These are phyloP conservation scores for Aspergillus tanneri DNA, from an alignment of 2,329 filamentous ascomycete genomes.

Conservation along the genomic window DNA sequence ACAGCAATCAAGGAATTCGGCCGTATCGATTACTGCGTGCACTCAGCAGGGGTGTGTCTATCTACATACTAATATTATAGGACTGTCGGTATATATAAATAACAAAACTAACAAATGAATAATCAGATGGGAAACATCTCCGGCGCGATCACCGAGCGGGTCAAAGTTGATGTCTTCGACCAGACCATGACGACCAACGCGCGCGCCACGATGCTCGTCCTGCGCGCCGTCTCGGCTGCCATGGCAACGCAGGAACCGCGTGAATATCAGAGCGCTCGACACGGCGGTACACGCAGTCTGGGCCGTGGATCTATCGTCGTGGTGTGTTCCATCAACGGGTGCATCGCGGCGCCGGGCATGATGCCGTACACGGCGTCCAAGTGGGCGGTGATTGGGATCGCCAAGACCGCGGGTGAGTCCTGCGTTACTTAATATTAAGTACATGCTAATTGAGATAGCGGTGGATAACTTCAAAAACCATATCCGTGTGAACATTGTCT, in stretches of 20 bases:
- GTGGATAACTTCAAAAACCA: slow-evolving; percentile 51
- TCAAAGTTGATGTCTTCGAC: slow-evolving; percentile 57
- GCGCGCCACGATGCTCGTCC: slow-evolving; percentile 4
- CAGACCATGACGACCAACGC: slow-evolving; percentile 31
- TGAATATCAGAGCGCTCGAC: not conserved
- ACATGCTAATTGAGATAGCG: slow-evolving; percentile 16
- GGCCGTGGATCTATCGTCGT: slow-evolving; percentile 40
- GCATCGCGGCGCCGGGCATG: slow-evolving; percentile 17
- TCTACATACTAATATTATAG: slow-evolving; percentile 1
- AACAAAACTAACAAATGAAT: not conserved
- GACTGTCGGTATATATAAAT: not conserved
- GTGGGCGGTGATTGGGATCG: slow-evolving; percentile 58
- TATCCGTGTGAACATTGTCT: slow-evolving; percentile 29
- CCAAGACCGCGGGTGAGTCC: slow-evolving; percentile 45
- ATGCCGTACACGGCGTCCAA: slow-evolving; percentile 58
- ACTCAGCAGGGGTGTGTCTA: slow-evolving; percentile 51
- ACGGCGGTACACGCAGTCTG: not conserved
- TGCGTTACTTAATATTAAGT: no score
- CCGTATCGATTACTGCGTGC: slow-evolving; percentile 56
- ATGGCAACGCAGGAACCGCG: slow-evolving; percentile 6
- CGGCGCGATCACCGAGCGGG: slow-evolving; percentile 48
- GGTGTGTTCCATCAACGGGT: not conserved
- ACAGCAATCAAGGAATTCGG: slow-evolving; percentile 27
- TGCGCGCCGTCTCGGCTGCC: slow-evolving; percentile 1
- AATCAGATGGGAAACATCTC: slow-evolving; percentile 11